Evolutionary conservation across 2,329 filamentous ascomycete species (phyloP), one percentile per base, ranked within the genome.

Genomic region (Epichloe uncinata): DNA sequence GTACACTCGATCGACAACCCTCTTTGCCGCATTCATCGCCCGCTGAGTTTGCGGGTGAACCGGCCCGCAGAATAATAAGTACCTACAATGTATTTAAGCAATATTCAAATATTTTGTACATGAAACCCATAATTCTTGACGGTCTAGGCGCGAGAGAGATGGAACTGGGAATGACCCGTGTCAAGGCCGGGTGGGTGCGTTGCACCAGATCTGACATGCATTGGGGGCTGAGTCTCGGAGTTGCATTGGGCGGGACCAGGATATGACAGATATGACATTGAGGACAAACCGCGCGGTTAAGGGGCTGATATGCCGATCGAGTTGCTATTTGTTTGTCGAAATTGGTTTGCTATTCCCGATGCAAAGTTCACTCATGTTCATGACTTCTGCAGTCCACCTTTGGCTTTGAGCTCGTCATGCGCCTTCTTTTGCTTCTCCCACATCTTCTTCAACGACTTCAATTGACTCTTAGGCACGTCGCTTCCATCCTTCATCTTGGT

Each of bases 341-440:
- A 9, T 30, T 4, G 8, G 26, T 11, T 30, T 30, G 26, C 26
- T 30, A 30, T 30, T 30, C 8, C 26, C 26, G 26, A 30, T 30
- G 26, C 26, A 30, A 30, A 30, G 8, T 30, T 9, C 26, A 30
- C 26, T 11, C 12, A 16, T 11, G n/a, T 37, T 26, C 15, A 33
- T 22, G 12, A 38, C 5, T 20, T 18, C 41, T 49, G 50, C 42
- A 53, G 44, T 18, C 48, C 55, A 9, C 55, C 52, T 40, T 53
- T 56, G 15, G 52, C 54, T 40, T 56, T 54, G 11, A 57, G 48
- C 30, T 82, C 79, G 55, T 90, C 84, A 64, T 90, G 83, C 52
- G 78, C 65, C 75, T 91, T 94, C 74, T 89, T 93, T 71, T 96
- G 91, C 63, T 75, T 82, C 58, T 94, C 85, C 87, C 87, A 95